Percentiles rank a stretch among this genome's conserved stretches.
Conservation (phyloP, 2,329 filamentous ascomycete genomes). For the Exophiala phaeomuriformis region DNA sequence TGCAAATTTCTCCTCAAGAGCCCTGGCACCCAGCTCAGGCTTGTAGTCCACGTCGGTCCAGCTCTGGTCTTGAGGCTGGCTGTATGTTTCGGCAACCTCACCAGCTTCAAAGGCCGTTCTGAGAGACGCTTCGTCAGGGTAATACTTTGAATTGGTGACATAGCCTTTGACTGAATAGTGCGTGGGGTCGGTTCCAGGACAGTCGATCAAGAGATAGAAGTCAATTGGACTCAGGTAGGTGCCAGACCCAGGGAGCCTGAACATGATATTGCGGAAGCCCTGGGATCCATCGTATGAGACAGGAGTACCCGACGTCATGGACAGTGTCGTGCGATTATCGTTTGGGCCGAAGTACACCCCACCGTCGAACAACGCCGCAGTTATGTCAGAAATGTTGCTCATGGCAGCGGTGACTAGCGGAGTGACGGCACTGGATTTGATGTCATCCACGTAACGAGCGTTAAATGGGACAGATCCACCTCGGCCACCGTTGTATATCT, state of each 20-base stretch:
- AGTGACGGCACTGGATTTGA: constrained; percentile 29
- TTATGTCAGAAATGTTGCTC: constrained; percentile 43
- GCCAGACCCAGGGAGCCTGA: constrained; percentile 37
- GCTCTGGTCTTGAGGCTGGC: constrained; percentile 28
- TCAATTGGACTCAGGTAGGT: constrained; percentile 41
- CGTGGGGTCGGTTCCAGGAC: constrained; percentile 39
- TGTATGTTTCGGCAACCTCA: constrained; percentile 33
- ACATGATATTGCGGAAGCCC: constrained; percentile 38
- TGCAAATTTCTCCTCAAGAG: constrained; percentile 10
- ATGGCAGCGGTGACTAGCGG: constrained; percentile 36
- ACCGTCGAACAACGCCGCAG: constrained; percentile 34
- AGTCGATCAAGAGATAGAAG: constrained; percentile 41
- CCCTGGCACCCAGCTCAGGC: constrained; percentile 10
- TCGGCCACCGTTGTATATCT: constrained; percentile 13
- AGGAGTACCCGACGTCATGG: constrained; percentile 32
- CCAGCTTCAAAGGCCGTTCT: constrained; percentile 36
- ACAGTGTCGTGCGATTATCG: constrained; percentile 26
- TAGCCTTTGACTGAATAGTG: constrained; percentile 40
- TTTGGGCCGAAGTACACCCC: constrained; percentile 27
- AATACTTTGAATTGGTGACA: constrained; percentile 39
- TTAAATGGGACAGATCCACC: constrained; percentile 11
- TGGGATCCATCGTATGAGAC: constrained; percentile 38
- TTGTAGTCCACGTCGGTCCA: constrained; percentile 18
- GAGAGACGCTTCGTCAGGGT: constrained; percentile 32
- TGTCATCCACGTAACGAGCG: constrained; percentile 7